A percentile compares a stretch with the other conserved stretches of the same genome.
These are phyloP conservation scores for Dimocarpus longan DNA, from an alignment of 345 rosid species.

Conservation along the genomic window DNA sequence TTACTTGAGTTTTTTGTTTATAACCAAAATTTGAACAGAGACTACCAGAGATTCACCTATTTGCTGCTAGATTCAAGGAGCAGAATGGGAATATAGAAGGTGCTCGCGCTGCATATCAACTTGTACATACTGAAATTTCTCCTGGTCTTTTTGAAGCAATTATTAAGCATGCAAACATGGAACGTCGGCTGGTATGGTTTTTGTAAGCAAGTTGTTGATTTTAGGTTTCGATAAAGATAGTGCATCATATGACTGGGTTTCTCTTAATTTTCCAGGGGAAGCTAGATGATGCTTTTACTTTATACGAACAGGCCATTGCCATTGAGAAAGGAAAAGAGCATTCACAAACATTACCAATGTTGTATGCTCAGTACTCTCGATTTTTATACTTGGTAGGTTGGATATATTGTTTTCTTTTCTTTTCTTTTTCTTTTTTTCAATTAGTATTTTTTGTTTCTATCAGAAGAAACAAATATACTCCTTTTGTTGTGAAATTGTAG, in stretches of 20 bases:
- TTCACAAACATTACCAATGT: conserved; percentile 69
- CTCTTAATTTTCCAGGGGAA: conserved; percentile 63
- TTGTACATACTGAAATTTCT: conserved; percentile 79
- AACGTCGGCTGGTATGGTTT: conserved; percentile 68
- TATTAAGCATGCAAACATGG: conserved; percentile 96
- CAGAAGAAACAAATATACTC: not conserved
- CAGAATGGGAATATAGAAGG: conserved; percentile 78
- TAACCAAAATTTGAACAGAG: conserved; percentile 51
- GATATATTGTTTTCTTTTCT: too few species aligned
- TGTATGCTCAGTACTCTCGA: conserved; percentile 87
- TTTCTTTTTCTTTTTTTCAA: too few species aligned
- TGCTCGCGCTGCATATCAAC: conserved; percentile 89
- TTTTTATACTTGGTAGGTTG: conserved; percentile 73
- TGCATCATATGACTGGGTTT: conserved; percentile 24
- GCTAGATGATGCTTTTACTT: conserved; percentile 68
- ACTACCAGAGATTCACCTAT: conserved; percentile 91
- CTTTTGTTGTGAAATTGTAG: conserved; percentile 3
- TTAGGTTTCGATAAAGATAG: conserved; percentile 8
- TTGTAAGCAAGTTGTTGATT: conserved; percentile 19
- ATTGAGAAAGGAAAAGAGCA: conserved; percentile 96
- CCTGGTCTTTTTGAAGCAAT: conserved; percentile 98
- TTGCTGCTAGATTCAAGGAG: conserved; percentile 89
- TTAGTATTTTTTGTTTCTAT: not conserved
- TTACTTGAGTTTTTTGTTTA: conserved; percentile 17
- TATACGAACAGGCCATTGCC: conserved; percentile 92